Conservation (phyloP, 2,329 filamentous ascomycete species). For the Didymella glomerata region DNA sequence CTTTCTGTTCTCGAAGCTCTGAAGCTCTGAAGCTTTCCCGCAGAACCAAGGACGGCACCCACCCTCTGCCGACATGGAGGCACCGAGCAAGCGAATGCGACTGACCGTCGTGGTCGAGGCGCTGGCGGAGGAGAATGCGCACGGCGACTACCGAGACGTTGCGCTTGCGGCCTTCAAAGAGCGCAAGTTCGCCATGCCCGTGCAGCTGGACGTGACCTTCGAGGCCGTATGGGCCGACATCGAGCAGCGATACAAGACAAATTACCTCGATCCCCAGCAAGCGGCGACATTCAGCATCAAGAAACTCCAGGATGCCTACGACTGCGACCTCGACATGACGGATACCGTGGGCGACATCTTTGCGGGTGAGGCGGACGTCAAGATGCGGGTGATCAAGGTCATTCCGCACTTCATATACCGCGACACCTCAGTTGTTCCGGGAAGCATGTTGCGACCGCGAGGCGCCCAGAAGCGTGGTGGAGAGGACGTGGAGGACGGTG, state of each 20-base stretch:
- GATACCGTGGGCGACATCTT: conserved; percentile 49
- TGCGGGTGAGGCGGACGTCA: conserved; percentile 37
- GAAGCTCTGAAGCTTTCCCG: background rate
- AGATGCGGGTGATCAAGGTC: conserved; percentile 43
- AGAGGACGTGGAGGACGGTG: conserved; percentile 21
- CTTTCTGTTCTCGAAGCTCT: background rate
- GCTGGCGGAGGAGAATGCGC: conserved; percentile 35
- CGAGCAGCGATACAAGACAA: conserved; percentile 47
- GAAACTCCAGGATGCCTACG: conserved; percentile 48
- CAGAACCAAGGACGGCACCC: background rate
- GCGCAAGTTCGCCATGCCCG: conserved; percentile 47
- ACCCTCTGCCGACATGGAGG: conserved; percentile 16
- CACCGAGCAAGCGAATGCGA: conserved; percentile 35
- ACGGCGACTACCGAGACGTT: conserved; percentile 26
- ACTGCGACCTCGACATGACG: conserved; percentile 48
- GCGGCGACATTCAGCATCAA: conserved; percentile 45
- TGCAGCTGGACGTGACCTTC: conserved; percentile 41
- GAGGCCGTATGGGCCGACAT: conserved; percentile 42
- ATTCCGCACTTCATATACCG: conserved; percentile 41
- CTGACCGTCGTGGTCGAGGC: conserved; percentile 43
- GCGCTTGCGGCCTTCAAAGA: conserved; percentile 42
- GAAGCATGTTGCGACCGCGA: conserved; percentile 41
- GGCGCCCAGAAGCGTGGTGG: conserved; percentile 35
- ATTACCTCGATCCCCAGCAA: conserved; percentile 36
- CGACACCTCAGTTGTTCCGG: conserved; percentile 44